A percentile compares a stretch with the other conserved stretches of the same genome.
phyloP scores from a whole-genome alignment of 2,329 filamentous ascomycete genomes.

The Curvularia lunata region DNA sequence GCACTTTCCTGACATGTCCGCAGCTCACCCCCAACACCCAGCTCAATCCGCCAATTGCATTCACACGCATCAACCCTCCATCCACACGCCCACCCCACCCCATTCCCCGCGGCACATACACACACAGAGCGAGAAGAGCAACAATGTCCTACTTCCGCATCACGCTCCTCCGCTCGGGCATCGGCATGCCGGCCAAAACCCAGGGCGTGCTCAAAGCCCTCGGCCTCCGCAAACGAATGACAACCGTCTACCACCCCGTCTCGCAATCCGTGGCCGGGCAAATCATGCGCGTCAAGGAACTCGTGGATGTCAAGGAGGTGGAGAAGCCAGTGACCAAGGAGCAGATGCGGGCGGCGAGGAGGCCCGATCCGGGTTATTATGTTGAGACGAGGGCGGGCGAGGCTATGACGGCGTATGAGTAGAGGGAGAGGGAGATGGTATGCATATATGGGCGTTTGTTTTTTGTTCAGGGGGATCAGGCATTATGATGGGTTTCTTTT shows the following conservation, averaged over 20 bases:
- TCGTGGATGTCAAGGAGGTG: slow-evolving; percentile 83
- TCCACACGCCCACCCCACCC: slow-evolving; percentile 4
- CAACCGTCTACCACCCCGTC: slow-evolving; percentile 89
- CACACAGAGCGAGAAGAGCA: neutral
- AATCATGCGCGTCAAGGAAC: slow-evolving; percentile 92
- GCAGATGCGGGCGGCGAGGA: slow-evolving; percentile 74
- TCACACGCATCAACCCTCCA: slow-evolving; percentile 1
- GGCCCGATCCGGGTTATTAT: slow-evolving; percentile 80
- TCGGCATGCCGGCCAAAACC: slow-evolving; percentile 79
- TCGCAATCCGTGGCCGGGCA: slow-evolving; percentile 82
- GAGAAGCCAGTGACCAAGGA: slow-evolving; percentile 66
- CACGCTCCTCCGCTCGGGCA: slow-evolving; percentile 86
- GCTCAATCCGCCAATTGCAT: neutral
- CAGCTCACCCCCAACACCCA: too few species aligned
- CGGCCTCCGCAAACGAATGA: slow-evolving; percentile 82
- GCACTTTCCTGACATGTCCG: neutral
- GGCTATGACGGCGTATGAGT: slow-evolving; percentile 27
- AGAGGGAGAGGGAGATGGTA: neutral
- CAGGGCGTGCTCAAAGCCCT: slow-evolving; percentile 83
- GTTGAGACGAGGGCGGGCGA: slow-evolving; percentile 64
- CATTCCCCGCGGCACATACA: slow-evolving; percentile 2
- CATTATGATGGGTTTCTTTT: neutral
- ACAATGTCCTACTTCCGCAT: slow-evolving; percentile 85
- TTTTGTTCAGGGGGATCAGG: neutral
- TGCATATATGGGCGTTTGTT: neutral